Conservation (phyloP, 108 stramenopile genomes). For the Nitzschia palea region DNA sequence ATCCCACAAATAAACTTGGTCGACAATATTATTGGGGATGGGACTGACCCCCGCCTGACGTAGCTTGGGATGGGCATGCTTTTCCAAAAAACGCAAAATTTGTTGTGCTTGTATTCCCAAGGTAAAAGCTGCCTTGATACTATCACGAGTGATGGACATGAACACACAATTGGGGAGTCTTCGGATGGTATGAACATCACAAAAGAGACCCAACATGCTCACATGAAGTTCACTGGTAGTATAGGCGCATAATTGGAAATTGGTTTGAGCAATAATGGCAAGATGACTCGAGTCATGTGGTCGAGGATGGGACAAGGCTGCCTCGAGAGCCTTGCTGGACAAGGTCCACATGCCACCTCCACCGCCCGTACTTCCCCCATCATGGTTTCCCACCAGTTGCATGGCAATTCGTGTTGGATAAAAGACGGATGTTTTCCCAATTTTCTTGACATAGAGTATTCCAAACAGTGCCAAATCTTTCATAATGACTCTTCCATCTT, state of each 20-base stretch:
- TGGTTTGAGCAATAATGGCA: conserved; percentile 90
- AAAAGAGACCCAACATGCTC: conserved; percentile 84
- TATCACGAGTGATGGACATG: conserved; percentile 81
- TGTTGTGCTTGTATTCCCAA: conserved; percentile 80
- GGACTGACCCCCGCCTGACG: conserved; percentile 41
- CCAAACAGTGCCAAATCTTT: conserved; percentile 79
- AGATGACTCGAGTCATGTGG: conserved; percentile 73
- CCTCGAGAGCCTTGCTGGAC: conserved; percentile 64
- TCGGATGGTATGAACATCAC: conserved; percentile 72
- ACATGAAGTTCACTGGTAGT: conserved; percentile 80
- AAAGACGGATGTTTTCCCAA: conserved; percentile 66
- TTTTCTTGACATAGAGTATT: conserved; percentile 56
- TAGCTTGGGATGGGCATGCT: conserved; percentile 88
- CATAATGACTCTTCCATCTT: conserved; percentile 58
- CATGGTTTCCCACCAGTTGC: conserved; percentile 50
- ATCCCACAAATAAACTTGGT: conserved; percentile 91
- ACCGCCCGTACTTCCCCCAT: conserved; percentile 6
- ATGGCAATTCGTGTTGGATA: conserved; percentile 84
- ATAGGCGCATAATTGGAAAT: conserved; percentile 91
- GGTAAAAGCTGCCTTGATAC: conserved; percentile 73
- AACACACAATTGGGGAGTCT: conserved; percentile 86
- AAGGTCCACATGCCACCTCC: conserved; percentile 43
- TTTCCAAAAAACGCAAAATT: conserved; percentile 85
- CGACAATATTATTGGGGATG: conserved; percentile 82
- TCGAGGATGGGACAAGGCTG: conserved; percentile 57